Conservation (phyloP, 768 basidiomycete species). For the Lentinula raphanica region DNA sequence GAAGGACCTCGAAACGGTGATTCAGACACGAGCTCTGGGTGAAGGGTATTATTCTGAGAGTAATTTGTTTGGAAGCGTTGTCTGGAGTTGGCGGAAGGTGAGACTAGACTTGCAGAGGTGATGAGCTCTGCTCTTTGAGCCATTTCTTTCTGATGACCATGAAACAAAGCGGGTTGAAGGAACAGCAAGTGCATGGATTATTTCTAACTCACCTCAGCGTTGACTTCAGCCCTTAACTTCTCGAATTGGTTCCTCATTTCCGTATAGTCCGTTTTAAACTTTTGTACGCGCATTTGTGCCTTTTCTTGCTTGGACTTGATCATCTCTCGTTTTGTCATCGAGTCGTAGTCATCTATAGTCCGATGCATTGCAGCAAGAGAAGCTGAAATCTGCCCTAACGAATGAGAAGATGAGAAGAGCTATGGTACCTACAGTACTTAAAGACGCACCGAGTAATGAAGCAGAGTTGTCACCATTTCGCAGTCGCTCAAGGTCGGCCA, state of each 20-base stretch:
- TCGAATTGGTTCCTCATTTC: conserved; percentile 86
- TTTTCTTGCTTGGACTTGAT: conserved; percentile 97
- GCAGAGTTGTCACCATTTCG: conserved; percentile 76
- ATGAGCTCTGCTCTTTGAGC: conserved; percentile 64
- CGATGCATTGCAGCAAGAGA: conserved; percentile 91
- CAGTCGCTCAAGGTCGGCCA: conserved; percentile 81
- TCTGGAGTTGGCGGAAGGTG: conserved; percentile 51
- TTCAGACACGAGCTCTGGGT: conserved; percentile 59
- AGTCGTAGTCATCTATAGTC: conserved; percentile 95
- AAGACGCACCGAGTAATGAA: conserved; percentile 70
- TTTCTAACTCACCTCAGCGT: conserved; percentile 34
- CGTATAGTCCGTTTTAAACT: conserved; percentile 82
- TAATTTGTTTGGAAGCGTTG: conserved; percentile 54
- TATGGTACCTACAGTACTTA: conserved; percentile 8
- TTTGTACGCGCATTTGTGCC: conserved; percentile 90
- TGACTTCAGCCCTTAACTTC: conserved; percentile 56
- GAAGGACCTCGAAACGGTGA: conserved; percentile 74
- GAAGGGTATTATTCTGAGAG: conserved; percentile 44
- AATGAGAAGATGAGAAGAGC: conserved; percentile 11
- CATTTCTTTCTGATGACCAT: conserved; percentile 45
- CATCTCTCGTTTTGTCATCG: conserved; percentile 94
- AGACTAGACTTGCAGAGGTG: conserved; percentile 36
- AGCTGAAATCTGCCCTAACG: conserved; percentile 94
- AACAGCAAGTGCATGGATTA: conserved; percentile 6
- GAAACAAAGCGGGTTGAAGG: not conserved